phyloP scores from a whole-genome alignment of 805 yeast genomes.

The Saturnispora dispora region DNA sequence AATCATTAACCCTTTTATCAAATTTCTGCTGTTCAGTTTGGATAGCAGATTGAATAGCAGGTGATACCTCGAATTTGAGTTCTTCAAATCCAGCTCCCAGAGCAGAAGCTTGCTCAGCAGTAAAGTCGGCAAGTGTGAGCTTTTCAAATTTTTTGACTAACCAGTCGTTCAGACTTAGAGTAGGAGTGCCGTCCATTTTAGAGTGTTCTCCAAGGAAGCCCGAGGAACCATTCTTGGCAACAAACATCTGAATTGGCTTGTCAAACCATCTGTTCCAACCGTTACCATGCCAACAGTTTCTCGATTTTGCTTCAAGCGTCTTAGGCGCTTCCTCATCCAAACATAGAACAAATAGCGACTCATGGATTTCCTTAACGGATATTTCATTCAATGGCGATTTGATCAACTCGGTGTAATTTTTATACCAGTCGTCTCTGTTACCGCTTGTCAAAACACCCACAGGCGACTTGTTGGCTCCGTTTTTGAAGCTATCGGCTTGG shows the following conservation, averaged over 20 bases:
- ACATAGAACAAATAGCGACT: constrained; percentile 72
- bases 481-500: constrained; percentile 27
- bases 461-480: constrained; percentile 39
- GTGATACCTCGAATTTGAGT: constrained; percentile 52
- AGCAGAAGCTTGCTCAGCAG: constrained; percentile 5
- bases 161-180: constrained; percentile 75
- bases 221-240: constrained; percentile 74
- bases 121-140: constrained; percentile 12
- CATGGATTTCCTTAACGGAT: constrained; percentile 59
- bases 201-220: constrained; percentile 97
- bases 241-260: constrained; percentile 80
- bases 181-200: constrained; percentile 97
- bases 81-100: constrained; percentile 15
- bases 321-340: constrained; percentile 67
- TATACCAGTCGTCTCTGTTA: constrained; percentile 76
- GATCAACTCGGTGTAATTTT: constrained; percentile 46
- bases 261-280: constrained; percentile 90
- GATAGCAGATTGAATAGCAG: constrained; percentile 43
- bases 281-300: constrained; percentile 90
- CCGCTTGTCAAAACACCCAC: constrained; percentile 75
- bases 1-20: constrained; percentile 42
- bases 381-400: constrained; percentile 53
- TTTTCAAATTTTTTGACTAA: constrained; percentile 51
- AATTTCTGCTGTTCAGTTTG: constrained; percentile 49
- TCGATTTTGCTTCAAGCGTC: constrained; percentile 75